Evolutionary conservation across 2,329 filamentous ascomycete species (phyloP).

Genomic region (Fusarium sp.): DNA sequence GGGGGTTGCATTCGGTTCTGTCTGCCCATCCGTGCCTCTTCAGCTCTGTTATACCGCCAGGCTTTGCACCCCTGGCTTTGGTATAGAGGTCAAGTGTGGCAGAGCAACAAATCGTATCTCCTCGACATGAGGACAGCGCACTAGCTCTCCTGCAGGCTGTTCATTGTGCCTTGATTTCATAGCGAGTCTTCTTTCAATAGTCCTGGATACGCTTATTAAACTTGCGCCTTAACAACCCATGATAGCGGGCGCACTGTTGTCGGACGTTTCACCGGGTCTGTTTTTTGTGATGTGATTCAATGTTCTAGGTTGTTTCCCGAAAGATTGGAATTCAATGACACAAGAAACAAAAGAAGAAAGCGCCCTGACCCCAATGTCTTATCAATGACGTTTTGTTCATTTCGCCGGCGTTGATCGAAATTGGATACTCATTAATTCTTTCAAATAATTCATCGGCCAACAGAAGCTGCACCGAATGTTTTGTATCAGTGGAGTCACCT

Average conservation of each 20-base stretch:
- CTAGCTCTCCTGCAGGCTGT: neutral
- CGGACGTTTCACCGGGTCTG: conserved; percentile 19
- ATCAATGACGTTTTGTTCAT: conserved; percentile 35
- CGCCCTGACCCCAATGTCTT: conserved; percentile 28
- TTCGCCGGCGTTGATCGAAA: conserved; percentile 32
- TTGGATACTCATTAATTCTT: conserved; percentile 11
- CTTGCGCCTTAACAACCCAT: neutral
- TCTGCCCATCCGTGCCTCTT: conserved; percentile 31
- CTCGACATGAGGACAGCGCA: conserved; percentile 18
- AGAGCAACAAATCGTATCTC: conserved; percentile 19
- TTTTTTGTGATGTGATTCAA: conserved; percentile 11
- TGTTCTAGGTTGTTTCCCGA: conserved; percentile 28
- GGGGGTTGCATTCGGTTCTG: conserved; percentile 17
- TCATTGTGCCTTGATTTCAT: conserved; percentile 20
- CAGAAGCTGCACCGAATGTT: neutral
- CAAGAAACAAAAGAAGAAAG: conserved; percentile 11
- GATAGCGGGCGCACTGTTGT: conserved; percentile 20
- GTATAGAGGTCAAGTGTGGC: conserved; percentile 17
- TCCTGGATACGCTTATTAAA: neutral
- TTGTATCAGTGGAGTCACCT: conserved; percentile 18
- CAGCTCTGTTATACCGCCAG: conserved; percentile 33
- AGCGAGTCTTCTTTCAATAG: neutral
- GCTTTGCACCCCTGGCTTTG: conserved; percentile 24
- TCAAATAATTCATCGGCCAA: conserved; percentile 3
- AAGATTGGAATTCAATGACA: conserved; percentile 13